A percentile compares a stretch with the other conserved stretches of the same genome.
Evolutionary conservation across 148 eudicot genomes (phyloP).

Genomic region (Amaranthus palmeri): DNA sequence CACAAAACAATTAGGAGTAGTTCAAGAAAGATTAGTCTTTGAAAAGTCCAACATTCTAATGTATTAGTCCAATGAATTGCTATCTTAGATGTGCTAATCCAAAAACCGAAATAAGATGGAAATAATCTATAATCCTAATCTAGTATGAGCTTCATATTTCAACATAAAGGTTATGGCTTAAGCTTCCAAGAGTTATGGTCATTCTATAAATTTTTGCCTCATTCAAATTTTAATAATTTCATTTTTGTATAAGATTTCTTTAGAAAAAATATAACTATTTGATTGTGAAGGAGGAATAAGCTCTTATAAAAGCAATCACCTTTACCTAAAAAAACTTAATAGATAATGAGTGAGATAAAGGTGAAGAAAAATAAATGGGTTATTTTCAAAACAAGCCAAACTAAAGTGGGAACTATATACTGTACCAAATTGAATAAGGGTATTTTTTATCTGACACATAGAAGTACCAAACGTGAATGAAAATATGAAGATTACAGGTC

Average conservation of each 20-base stretch:
- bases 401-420: constrained; percentile 9
- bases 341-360: constrained; percentile 17
- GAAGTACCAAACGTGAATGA: constrained; percentile 22
- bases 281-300: too few relatives aligned
- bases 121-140: too few relatives aligned
- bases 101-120: too few relatives aligned
- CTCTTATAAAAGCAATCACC: constrained; percentile 13
- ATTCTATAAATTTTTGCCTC: too few relatives aligned
- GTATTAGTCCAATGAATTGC: too few relatives aligned
- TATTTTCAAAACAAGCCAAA: background rate
- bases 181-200: background rate
- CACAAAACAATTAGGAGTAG: too few relatives aligned
- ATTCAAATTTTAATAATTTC: too few relatives aligned
- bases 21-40: too few relatives aligned
- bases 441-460: constrained; percentile 10
- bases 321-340: constrained; percentile 18
- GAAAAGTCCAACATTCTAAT: too few relatives aligned
- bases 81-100: too few relatives aligned
- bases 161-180: constrained; percentile 13
- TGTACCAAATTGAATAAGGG: constrained; percentile 8
- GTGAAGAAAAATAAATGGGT: background rate
- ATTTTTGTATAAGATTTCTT: too few relatives aligned
- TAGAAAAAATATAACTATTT: too few relatives aligned
- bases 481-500: constrained; percentile 17
- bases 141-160: background rate